Evolutionary conservation across 495 filamentous ascomycete genomes (phyloP).

Genomic region (Podospora pseudopauciseta): DNA sequence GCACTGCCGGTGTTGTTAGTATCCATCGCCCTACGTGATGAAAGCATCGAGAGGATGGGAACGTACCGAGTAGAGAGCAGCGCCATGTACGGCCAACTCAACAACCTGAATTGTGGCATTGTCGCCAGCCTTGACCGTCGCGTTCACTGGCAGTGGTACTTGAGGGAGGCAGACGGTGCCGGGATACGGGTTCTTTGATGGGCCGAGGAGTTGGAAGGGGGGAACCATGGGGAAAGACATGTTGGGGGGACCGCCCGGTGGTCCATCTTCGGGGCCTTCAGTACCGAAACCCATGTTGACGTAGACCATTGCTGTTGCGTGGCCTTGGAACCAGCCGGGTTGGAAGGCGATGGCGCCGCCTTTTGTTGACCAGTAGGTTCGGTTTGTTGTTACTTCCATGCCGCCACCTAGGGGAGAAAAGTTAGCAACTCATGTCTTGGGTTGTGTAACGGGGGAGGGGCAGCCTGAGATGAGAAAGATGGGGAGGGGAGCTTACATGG

Average conservation of each 20-base stretch:
- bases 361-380: constrained; percentile 83
- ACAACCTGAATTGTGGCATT: constrained; percentile 94
- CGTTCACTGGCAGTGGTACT: constrained; percentile 75
- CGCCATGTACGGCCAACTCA: constrained; percentile 85
- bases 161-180: constrained; percentile 88
- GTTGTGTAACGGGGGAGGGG: not conserved
- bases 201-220: constrained; percentile 83
- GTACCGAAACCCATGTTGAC: constrained; percentile 91
- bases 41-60: not conserved
- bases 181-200: constrained; percentile 73
- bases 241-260: constrained; percentile 59
- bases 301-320: constrained; percentile 80
- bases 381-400: constrained; percentile 70
- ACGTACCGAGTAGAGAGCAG: constrained; percentile 85
- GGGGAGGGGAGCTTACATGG: constrained; percentile 66
- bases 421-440: constrained; percentile 16
- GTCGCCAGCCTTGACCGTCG: constrained; percentile 71
- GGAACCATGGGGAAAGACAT: constrained; percentile 82
- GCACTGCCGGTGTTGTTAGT: constrained; percentile 55
- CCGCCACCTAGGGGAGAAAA: constrained; percentile 67
- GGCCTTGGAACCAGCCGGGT: constrained; percentile 92
- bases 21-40: no score
- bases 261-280: constrained; percentile 41
- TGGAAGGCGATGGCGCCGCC: constrained; percentile 87
- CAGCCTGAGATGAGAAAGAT: not conserved